Percentiles rank a stretch among this genome's conserved stretches.
These are phyloP conservation scores for Dryas octopetala DNA, from an alignment of 306 rosid genomes.

Conservation along the genomic window DNA sequence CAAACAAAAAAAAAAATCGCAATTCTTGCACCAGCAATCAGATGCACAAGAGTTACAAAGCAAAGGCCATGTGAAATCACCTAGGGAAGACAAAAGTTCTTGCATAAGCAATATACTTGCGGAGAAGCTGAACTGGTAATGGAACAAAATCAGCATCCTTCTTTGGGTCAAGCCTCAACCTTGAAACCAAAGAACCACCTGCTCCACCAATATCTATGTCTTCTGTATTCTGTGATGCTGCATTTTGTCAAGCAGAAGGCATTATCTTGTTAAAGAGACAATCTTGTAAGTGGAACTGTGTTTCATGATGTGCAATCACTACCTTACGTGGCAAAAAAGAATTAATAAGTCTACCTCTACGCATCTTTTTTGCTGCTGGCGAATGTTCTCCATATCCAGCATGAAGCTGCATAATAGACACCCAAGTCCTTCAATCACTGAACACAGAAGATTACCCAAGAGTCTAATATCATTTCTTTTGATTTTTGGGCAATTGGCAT, in stretches of 20 bases:
- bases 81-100: slow-evolving; percentile 81
- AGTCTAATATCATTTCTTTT: not conserved
- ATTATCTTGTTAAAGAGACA: slow-evolving; percentile 35
- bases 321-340: slow-evolving; percentile 15
- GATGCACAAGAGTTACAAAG: slow-evolving; percentile 20
- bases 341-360: slow-evolving; percentile 45
- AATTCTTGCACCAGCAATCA: slow-evolving; percentile 27
- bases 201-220: slow-evolving; percentile 39
- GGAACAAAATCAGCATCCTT: slow-evolving; percentile 76
- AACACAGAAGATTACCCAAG: not conserved
- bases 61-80: slow-evolving; percentile 43
- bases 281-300: slow-evolving; percentile 23
- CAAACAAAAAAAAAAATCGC: not conserved
- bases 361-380: slow-evolving; percentile 58
- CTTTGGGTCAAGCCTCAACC: slow-evolving; percentile 64
- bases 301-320: slow-evolving; percentile 15
- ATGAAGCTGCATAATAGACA: slow-evolving; percentile 71
- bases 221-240: slow-evolving; percentile 47
- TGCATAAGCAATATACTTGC: slow-evolving; percentile 90
- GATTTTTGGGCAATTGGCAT: not conserved
- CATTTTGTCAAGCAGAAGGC: slow-evolving; percentile 44
- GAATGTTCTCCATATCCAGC: slow-evolving; percentile 55
- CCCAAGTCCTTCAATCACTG: not conserved
- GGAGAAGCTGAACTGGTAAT: slow-evolving; percentile 83
- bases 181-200: slow-evolving; percentile 66